Conservation (phyloP, 495 filamentous ascomycete genomes). For the Aspergillus saccharolyticus region DNA sequence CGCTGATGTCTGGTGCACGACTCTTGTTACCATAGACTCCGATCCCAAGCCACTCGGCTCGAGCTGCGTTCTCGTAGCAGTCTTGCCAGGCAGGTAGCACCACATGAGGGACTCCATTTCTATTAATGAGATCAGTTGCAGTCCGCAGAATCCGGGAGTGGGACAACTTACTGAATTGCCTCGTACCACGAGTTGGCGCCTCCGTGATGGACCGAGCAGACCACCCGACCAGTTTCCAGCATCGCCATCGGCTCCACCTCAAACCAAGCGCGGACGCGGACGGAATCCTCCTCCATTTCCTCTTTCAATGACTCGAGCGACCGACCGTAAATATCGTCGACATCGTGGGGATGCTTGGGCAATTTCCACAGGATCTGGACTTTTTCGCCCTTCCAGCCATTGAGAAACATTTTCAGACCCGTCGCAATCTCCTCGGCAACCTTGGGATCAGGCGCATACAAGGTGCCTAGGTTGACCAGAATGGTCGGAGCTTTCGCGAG, state of each 20-base stretch:
- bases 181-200: slow-evolving; percentile 52
- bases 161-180: slow-evolving; percentile 41
- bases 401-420: slow-evolving; percentile 28
- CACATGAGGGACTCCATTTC: slow-evolving; percentile 46
- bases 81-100: slow-evolving; percentile 49
- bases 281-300: slow-evolving; percentile 23
- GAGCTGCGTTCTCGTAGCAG: slow-evolving; percentile 44
- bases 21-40: slow-evolving; percentile 43
- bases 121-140: slow-evolving; percentile 14
- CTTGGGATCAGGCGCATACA: slow-evolving; percentile 28
- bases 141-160: too few relatives aligned
- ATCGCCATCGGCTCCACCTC: slow-evolving; percentile 43
- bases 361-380: slow-evolving; percentile 50
- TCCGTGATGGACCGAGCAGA: slow-evolving; percentile 48
- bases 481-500: slow-evolving; percentile 40
- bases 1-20: slow-evolving; percentile 28
- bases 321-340: slow-evolving; percentile 23
- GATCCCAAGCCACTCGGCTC: slow-evolving; percentile 45
- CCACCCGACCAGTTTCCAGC: slow-evolving; percentile 41
- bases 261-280: slow-evolving; percentile 42
- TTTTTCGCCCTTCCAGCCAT: slow-evolving; percentile 17
- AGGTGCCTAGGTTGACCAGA: slow-evolving; percentile 47
- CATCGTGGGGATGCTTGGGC: slow-evolving; percentile 20
- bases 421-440: slow-evolving; percentile 36
- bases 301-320: slow-evolving; percentile 22